These are phyloP conservation scores for Chalciporus piperatus DNA, from an alignment of 768 basidiomycete species.

Conservation along the genomic window DNA sequence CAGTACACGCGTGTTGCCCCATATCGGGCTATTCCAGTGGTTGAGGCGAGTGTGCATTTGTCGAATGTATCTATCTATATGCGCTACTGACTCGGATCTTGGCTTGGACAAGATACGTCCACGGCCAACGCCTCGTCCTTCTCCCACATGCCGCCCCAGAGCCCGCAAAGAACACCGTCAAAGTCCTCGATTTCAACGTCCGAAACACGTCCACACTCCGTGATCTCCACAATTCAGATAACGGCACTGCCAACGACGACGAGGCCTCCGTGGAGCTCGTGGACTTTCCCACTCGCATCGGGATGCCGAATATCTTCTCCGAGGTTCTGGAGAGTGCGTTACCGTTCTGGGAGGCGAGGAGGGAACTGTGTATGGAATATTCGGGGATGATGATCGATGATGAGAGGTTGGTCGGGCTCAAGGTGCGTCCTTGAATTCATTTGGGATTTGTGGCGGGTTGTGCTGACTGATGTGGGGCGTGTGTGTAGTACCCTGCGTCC, in stretches of 20 bases:
- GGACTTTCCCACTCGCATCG: slow-evolving; percentile 8
- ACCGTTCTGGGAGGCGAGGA: slow-evolving; percentile 31
- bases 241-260: background rate
- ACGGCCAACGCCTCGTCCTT: slow-evolving; percentile 39
- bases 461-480: background rate
- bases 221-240: background rate
- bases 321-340: slow-evolving; percentile 25
- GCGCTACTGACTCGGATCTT: background rate
- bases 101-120: slow-evolving; percentile 33
- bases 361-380: slow-evolving; percentile 27
- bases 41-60: slow-evolving; percentile 29
- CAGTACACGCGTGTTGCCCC: slow-evolving; percentile 33
- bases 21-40: slow-evolving; percentile 37
- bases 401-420: slow-evolving; percentile 38
- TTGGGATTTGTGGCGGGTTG: no score
- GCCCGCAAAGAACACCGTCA: slow-evolving; percentile 10
- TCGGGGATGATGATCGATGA: slow-evolving; percentile 44
- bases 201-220: slow-evolving; percentile 4
- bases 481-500: slow-evolving; percentile 24
- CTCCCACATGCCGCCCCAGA: slow-evolving; percentile 11
- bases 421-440: slow-evolving; percentile 27
- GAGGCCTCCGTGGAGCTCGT: slow-evolving; percentile 1
- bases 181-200: slow-evolving; percentile 34
- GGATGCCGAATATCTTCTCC: slow-evolving; percentile 22
- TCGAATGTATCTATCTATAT: background rate